Conservation (phyloP, 2,329 filamentous ascomycete species). For the Trichothecium sympodiale region DNA sequence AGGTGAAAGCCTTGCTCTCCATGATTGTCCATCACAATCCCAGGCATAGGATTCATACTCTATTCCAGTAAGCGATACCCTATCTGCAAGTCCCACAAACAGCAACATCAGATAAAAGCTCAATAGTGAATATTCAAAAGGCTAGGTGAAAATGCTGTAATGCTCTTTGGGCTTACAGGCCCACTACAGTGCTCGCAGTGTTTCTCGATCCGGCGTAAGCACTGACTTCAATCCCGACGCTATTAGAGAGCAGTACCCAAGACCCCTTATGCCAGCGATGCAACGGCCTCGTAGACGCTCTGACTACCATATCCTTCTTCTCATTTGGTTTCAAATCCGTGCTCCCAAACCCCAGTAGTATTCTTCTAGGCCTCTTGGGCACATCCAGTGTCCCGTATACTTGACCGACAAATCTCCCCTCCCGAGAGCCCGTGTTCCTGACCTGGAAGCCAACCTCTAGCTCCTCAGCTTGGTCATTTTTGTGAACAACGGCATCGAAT, state of each 20-base stretch:
- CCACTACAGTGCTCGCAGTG: too few relatives aligned
- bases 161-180: too few relatives aligned
- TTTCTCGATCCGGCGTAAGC: constrained; percentile 1
- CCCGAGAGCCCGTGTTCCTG: constrained; percentile 4
- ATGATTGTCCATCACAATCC: too few relatives aligned
- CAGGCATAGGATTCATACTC: too few relatives aligned
- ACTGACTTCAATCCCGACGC: constrained; percentile 3
- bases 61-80: too few relatives aligned
- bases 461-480: background rate
- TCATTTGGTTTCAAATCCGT: constrained; percentile 4
- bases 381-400: constrained; percentile 7
- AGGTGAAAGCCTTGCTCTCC: too few relatives aligned
- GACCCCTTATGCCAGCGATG: constrained; percentile 4
- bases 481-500: background rate
- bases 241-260: background rate
- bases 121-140: too few relatives aligned
- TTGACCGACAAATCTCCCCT: constrained; percentile 8
- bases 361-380: constrained; percentile 4
- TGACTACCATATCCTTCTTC: background rate
- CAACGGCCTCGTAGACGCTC: constrained; percentile 4
- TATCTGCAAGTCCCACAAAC: too few relatives aligned
- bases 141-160: too few relatives aligned
- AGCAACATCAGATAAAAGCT: too few relatives aligned
- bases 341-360: constrained; percentile 7
- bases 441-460: background rate